Conservation (phyloP, 345 rosid genomes). For the Isatis tinctoria region DNA sequence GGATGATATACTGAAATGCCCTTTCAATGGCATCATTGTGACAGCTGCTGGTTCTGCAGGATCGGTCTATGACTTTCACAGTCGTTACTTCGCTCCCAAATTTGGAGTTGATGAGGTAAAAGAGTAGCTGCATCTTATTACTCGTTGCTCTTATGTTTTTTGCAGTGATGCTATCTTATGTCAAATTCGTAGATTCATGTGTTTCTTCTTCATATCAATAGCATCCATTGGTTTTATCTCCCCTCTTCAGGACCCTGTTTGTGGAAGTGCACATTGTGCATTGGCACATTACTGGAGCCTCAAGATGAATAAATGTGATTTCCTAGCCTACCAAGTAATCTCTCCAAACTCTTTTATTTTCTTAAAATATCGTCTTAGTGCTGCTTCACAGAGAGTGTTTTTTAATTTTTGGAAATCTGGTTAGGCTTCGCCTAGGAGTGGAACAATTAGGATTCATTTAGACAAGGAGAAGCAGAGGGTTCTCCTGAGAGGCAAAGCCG, state of each 20-base stretch:
- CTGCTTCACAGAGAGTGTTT: conserved; percentile 3
- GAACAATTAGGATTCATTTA: conserved; percentile 46
- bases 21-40: conserved; percentile 54
- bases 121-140: not conserved
- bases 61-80: conserved; percentile 60
- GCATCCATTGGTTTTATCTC: not conserved
- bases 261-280: conserved; percentile 79
- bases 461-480: conserved; percentile 54
- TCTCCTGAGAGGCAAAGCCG: conserved; percentile 60
- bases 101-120: conserved; percentile 65
- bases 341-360: not conserved
- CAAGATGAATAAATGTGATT: conserved; percentile 58
- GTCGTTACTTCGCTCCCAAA: conserved; percentile 70
- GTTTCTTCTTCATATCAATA: not conserved
- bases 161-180: not conserved
- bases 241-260: conserved; percentile 62
- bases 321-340: conserved; percentile 56
- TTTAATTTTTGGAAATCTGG: not conserved
- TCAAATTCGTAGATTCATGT: not conserved
- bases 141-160: not conserved
- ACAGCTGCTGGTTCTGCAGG: conserved; percentile 49
- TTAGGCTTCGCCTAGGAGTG: conserved; percentile 71
- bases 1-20: conserved; percentile 48
- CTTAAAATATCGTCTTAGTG: not conserved
- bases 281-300: conserved; percentile 67